Evolutionary conservation across 1,139 yeast genomes (phyloP).

Genomic region (Komagataea norvegica): DNA sequence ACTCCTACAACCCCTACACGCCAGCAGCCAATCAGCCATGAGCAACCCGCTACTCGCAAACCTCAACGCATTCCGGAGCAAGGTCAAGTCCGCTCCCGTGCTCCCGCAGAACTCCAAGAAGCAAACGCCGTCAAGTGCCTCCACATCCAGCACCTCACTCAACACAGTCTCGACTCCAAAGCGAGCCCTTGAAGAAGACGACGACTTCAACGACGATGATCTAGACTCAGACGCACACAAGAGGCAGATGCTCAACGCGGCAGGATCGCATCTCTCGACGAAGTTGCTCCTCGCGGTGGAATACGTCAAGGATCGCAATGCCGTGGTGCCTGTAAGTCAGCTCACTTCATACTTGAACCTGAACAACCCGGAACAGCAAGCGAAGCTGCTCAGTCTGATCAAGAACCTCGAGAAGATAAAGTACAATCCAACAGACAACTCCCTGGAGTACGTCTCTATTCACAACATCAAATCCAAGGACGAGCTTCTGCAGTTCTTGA

Average conservation of each 20-base stretch:
- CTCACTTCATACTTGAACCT: slow-evolving; percentile 53
- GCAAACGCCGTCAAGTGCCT: slow-evolving; percentile 13
- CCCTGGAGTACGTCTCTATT: slow-evolving; percentile 81
- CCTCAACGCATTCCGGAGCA: slow-evolving; percentile 55
- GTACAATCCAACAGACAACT: slow-evolving; percentile 52
- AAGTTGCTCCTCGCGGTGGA: slow-evolving; percentile 86
- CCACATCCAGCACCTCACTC: slow-evolving; percentile 12
- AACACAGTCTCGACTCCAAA: slow-evolving; percentile 13
- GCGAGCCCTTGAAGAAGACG: slow-evolving; percentile 22
- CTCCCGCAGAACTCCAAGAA: slow-evolving; percentile 28
- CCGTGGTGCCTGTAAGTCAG: slow-evolving; percentile 60
- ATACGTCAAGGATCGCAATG: slow-evolving; percentile 63
- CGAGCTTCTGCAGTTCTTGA: slow-evolving; percentile 67
- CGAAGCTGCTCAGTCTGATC: slow-evolving; percentile 60
- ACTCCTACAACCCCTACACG: neutral
- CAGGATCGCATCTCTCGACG: slow-evolving; percentile 69
- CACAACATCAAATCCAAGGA: slow-evolving; percentile 82
- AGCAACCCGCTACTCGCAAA: slow-evolving; percentile 41
- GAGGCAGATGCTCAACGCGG: slow-evolving; percentile 32
- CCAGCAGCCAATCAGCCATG: slow-evolving; percentile 23
- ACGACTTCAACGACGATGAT: slow-evolving; percentile 26
- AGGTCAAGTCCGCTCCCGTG: slow-evolving; percentile 52
- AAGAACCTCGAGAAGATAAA: slow-evolving; percentile 71
- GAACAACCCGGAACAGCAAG: slow-evolving; percentile 31
- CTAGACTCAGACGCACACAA: slow-evolving; percentile 27